Percentiles rank a stretch among this genome's conserved stretches.
These are phyloP conservation scores for Lolium multiflorum DNA, from an alignment of 176 grass and related monocot species.

Conservation along the genomic window DNA sequence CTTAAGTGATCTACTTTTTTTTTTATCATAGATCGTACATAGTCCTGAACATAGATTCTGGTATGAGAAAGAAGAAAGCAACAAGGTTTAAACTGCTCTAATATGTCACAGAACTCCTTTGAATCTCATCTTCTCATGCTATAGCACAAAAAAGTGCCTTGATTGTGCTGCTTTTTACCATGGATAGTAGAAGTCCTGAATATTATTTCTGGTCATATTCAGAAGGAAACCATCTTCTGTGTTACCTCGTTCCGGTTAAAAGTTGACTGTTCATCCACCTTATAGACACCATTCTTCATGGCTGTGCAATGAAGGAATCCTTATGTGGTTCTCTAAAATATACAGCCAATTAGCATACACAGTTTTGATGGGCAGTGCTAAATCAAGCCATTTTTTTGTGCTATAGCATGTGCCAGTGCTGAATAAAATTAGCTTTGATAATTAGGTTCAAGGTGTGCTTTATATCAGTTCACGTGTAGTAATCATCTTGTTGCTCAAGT, in stretches of 20 bases:
- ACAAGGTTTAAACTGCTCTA: not conserved
- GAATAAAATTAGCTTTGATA: not conserved
- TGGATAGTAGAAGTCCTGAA: not conserved
- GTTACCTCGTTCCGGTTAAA: not conserved
- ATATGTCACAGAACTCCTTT: not conserved
- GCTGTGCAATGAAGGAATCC: not conserved
- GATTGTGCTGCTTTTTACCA: not conserved
- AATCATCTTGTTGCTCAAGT: not conserved
- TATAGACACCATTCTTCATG: not conserved
- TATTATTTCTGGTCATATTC: not conserved
- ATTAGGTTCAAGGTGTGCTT: constrained; percentile 20
- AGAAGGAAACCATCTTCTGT: not conserved
- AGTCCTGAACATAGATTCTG: constrained; percentile 16
- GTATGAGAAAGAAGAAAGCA: not conserved
- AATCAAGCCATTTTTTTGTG: not conserved
- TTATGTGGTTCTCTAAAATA: constrained; percentile 10
- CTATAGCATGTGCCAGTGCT: not conserved
- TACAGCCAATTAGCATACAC: not conserved
- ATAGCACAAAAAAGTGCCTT: no score
- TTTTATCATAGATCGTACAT: not conserved
- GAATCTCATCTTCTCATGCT: not conserved
- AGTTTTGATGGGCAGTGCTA: not conserved
- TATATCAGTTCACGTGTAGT: not conserved
- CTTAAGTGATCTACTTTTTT: constrained; percentile 9
- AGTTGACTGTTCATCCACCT: not conserved